Conservation (phyloP, 345 rosid genomes). For the Murraya paniculata region DNA sequence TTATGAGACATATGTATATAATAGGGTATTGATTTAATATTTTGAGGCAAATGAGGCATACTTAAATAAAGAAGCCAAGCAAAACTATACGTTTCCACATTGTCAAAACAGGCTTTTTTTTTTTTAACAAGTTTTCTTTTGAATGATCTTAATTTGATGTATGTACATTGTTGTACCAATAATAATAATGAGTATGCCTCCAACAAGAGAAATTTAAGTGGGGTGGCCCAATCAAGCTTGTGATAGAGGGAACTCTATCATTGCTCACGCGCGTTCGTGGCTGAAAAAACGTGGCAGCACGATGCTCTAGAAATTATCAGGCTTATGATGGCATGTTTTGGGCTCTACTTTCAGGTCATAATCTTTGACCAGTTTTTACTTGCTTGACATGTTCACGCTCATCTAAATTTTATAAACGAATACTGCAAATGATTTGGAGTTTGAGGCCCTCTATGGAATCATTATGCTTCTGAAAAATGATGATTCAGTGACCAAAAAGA, state of each 20-base stretch:
- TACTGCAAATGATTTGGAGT: not conserved
- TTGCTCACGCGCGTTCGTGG: conserved; percentile 22
- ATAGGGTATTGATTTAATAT: no score
- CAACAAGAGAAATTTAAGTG: not conserved
- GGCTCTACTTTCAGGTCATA: conserved; percentile 1
- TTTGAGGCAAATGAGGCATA: fast-evolving
- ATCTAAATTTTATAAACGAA: not conserved
- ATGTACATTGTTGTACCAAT: not conserved
- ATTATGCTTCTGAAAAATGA: not conserved
- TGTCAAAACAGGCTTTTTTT: no score
- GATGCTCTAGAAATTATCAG: not conserved
- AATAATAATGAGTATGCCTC: conserved; percentile 22
- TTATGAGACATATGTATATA: no score
- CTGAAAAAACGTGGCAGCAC: conserved; percentile 24
- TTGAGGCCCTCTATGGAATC: conserved; percentile 1
- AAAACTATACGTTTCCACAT: no score
- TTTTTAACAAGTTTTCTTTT: not conserved
- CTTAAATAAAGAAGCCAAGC: no score
- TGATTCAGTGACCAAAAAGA: not conserved
- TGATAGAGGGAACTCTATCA: conserved; percentile 10
- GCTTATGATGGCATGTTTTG: not conserved
- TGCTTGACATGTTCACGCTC: not conserved
- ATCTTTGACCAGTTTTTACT: conserved; percentile 26
- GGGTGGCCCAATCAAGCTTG: not conserved
- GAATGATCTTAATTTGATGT: not conserved